These are phyloP conservation scores for Talaromyces sp. DNA, from an alignment of 2,329 filamentous ascomycete species.

Conservation along the genomic window DNA sequence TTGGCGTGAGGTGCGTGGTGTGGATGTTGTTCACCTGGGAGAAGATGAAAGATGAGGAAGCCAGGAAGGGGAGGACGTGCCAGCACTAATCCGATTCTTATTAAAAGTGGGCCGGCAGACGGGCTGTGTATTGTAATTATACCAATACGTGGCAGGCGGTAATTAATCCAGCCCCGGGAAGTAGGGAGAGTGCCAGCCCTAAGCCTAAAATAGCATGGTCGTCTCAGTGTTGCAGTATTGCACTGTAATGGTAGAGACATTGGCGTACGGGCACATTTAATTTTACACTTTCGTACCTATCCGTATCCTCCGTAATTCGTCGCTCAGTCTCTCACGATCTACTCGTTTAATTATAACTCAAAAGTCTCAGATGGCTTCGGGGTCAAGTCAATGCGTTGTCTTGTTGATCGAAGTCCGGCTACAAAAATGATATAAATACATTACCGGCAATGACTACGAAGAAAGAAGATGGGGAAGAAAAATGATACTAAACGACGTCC, in stretches of 20 bases:
- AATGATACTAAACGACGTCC: neutral
- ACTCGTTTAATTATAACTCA: neutral
- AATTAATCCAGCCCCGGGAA: neutral
- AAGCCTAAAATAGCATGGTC: neutral
- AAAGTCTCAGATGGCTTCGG: too few relatives aligned
- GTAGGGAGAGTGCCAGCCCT: neutral
- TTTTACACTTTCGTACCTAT: neutral
- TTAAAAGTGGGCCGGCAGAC: neutral
- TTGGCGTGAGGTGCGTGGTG: constrained; percentile 11
- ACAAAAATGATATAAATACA: neutral
- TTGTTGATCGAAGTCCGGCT: neutral
- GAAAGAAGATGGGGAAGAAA: neutral
- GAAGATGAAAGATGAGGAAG: neutral
- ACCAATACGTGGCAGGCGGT: neutral
- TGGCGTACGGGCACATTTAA: neutral
- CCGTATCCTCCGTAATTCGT: neutral
- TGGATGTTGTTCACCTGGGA: neutral
- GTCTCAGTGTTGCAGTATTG: neutral
- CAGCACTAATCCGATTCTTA: neutral
- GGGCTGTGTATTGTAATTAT: neutral
- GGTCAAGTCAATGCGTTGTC: neutral
- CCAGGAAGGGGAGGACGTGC: constrained; percentile 1
- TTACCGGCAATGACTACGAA: neutral
- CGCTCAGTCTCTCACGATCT: constrained; percentile 6
- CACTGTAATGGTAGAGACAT: neutral